Percentiles rank a stretch among this genome's conserved stretches.
Evolutionary conservation across 768 basidiomycete genomes (phyloP).

Genomic region (Baorangia bicolor): DNA sequence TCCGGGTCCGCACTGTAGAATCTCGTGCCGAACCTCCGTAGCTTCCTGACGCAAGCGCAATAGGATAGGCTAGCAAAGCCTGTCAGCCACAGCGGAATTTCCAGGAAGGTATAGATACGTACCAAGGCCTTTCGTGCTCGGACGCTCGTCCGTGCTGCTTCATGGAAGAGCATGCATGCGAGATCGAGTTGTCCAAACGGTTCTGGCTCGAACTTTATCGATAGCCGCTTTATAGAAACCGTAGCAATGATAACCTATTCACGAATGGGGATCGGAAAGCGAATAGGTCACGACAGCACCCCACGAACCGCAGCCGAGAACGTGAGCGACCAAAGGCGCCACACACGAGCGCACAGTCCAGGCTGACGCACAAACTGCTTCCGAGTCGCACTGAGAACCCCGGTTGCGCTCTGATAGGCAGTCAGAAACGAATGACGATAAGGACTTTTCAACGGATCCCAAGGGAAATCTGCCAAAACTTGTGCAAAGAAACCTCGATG

Average conservation of each 20-base stretch:
- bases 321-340: conserved; percentile 57
- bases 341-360: conserved; percentile 47
- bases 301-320: conserved; percentile 53
- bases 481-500: conserved; percentile 60
- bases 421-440: conserved; percentile 51
- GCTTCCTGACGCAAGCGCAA: conserved; percentile 46
- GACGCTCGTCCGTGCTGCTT: conserved; percentile 44
- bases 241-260: conserved; percentile 53
- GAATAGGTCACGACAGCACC: neutral
- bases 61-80: conserved; percentile 40
- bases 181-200: conserved; percentile 47
- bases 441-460: conserved; percentile 47
- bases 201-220: conserved; percentile 44
- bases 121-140: conserved; percentile 53
- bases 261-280: neutral
- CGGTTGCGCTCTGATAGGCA: conserved; percentile 51
- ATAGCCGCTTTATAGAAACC: conserved; percentile 46
- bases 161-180: conserved; percentile 45
- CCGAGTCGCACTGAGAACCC: conserved; percentile 42
- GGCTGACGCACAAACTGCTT: conserved; percentile 45
- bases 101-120: neutral
- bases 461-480: conserved; percentile 48
- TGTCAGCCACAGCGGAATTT: neutral
- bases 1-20: conserved; percentile 8
- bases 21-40: conserved; percentile 27